Conservation (phyloP, 2,329 filamentous ascomycete genomes). For the Fusarium nanum region DNA sequence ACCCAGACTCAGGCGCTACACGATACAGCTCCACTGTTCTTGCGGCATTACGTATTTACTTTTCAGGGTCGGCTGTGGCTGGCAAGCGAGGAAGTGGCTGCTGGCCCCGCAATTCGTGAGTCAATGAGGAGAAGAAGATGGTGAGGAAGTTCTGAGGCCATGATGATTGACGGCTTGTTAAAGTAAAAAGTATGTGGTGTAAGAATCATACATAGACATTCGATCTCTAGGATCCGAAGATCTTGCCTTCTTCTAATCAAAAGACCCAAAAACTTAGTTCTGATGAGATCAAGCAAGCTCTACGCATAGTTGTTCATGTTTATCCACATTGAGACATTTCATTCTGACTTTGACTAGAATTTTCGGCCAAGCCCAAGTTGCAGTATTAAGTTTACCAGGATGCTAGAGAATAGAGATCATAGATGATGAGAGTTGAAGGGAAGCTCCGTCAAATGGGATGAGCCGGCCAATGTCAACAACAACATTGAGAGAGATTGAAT, state of each 20-base stretch:
- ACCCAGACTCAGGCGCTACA: not conserved
- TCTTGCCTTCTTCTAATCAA: not conserved
- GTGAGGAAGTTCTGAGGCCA: not conserved
- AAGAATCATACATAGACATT: not conserved
- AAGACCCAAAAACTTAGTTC: not conserved
- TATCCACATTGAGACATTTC: not conserved
- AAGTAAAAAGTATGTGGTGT: not conserved
- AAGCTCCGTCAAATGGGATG: not conserved
- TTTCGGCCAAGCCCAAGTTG: not conserved
- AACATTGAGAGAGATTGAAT: not conserved
- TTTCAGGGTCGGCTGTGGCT: conserved; percentile 15
- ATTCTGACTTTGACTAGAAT: not conserved
- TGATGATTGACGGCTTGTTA: not conserved
- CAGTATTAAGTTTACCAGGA: not conserved
- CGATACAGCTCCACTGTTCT: not conserved
- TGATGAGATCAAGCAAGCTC: not conserved
- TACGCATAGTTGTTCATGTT: not conserved
- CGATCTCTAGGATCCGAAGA: not conserved
- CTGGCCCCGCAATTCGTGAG: conserved; percentile 4
- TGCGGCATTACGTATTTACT: conserved; percentile 26
- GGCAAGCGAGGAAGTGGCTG: conserved; percentile 8
- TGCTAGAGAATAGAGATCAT: not conserved
- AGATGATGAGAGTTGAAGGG: not conserved
- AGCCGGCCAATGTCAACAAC: not conserved
- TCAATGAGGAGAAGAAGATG: not conserved